Evolutionary conservation across 2,329 filamentous ascomycete species (phyloP).

Genomic region (Sodiomyces alkalinus): DNA sequence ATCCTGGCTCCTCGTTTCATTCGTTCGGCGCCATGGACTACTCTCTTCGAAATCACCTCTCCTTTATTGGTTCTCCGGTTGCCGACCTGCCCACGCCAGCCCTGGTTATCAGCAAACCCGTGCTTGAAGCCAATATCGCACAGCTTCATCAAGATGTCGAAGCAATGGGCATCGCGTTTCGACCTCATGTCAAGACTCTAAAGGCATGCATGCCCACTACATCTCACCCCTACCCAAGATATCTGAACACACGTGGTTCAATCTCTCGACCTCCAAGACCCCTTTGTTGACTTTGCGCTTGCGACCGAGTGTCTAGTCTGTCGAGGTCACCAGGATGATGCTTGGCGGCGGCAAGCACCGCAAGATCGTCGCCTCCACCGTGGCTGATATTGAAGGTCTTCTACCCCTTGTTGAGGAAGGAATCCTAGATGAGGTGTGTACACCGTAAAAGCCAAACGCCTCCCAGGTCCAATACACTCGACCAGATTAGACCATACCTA

Average conservation of each 20-base stretch:
- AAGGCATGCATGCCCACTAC: slow-evolving; percentile 13
- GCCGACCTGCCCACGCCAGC: slow-evolving; percentile 22
- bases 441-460: too few relatives aligned
- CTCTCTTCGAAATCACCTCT: slow-evolving; percentile 15
- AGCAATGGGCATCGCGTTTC: slow-evolving; percentile 19
- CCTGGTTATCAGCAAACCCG: slow-evolving; percentile 20
- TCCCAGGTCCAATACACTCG: background rate
- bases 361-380: slow-evolving; percentile 23
- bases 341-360: slow-evolving; percentile 20
- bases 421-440: slow-evolving; percentile 20
- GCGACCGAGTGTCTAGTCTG: slow-evolving; percentile 13
- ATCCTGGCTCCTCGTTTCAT: too few relatives aligned
- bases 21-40: slow-evolving; percentile 15
- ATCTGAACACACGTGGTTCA: too few relatives aligned
- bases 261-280: too few relatives aligned
- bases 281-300: background rate
- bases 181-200: slow-evolving; percentile 28
- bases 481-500: too few relatives aligned
- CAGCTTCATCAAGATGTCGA: slow-evolving; percentile 22
- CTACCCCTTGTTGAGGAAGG: slow-evolving; percentile 23
- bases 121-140: slow-evolving; percentile 21
- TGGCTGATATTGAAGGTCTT: slow-evolving; percentile 22
- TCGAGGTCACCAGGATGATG: slow-evolving; percentile 23
- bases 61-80: slow-evolving; percentile 18
- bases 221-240: too few relatives aligned